A percentile compares a stretch with the other conserved stretches of the same genome.
Conservation (phyloP, 441 rosid species). For the Breynia disticha region DNA sequence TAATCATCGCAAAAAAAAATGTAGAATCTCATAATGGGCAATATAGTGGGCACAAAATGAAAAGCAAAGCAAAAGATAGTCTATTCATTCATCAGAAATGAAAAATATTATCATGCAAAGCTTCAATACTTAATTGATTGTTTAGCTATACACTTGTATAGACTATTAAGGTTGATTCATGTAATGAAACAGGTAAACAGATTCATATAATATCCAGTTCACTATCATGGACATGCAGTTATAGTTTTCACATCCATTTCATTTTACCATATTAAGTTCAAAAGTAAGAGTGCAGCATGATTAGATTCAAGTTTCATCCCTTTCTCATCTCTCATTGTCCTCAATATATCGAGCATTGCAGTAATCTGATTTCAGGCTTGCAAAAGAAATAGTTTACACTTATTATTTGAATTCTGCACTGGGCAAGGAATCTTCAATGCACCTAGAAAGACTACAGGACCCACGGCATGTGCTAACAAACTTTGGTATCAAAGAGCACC, state of each 20-base stretch:
- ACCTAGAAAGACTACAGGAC: conserved; percentile 8
- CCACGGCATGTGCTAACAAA: conserved; percentile 23
- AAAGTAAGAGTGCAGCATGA: no score
- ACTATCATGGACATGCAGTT: no score
- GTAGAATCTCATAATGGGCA: conserved; percentile 6
- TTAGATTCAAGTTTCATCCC: no score
- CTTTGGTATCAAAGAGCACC: conserved; percentile 11
- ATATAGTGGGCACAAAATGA: background rate
- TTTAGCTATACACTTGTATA: background rate
- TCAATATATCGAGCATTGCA: no score
- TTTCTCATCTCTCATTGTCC: no score
- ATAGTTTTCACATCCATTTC: no score
- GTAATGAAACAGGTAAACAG: background rate
- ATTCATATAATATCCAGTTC: background rate
- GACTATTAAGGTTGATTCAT: background rate
- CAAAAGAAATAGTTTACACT: conserved; percentile 4
- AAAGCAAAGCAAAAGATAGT: background rate
- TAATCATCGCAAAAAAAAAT: conserved; percentile 9
- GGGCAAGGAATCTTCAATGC: conserved; percentile 4
- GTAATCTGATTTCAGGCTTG: no score
- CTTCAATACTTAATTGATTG: no score
- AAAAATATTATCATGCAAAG: no score
- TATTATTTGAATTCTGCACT: background rate
- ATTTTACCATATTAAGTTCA: no score
- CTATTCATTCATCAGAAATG: no score